Evolutionary conservation across 805 yeast species (phyloP), one percentile per base, ranked within the genome.

Genomic region (Wickerhamiella bombiphila): DNA sequence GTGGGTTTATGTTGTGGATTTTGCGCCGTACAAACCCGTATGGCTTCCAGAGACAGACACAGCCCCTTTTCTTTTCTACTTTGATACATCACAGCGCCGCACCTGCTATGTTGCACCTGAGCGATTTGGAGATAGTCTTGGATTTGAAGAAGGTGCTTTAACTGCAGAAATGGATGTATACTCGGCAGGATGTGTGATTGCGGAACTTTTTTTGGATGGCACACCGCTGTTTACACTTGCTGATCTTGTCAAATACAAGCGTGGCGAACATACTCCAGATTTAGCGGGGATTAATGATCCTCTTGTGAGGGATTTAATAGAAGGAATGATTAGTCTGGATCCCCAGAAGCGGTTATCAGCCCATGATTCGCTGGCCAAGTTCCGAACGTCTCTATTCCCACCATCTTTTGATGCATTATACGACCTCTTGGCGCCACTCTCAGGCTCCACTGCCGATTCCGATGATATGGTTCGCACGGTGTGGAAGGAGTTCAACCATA

Each of bases 91-190:
- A 2, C 81, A 74, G 53, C 65, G 96, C 45, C 67, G 94, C 49
- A 70, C 74, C 2, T 91, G 98, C 57, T 88, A 88, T 56, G 57
- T 91, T 31, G 97, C 98, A 0, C 98, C 98, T 0, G 98, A 91
- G 54, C 63, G 98, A 46, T 88, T 91, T 50, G 43, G 50, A 17
- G 47, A 59, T 3, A 52, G 51, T 2, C 56, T 50, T 3, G 49
- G 45, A 9, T 42, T 34, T 3, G 54, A 48, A 4, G 47, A 47
- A 29, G 18, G 14, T 8, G 22, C 20, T 14, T 53, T 80, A 21
- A 68, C 75, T 1, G 62, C 64, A 20, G 69, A 69, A 35, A 80
- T 81, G 91, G 98, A 91, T 57, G 63, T 88, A 2, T 62, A 63
- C 43, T 54, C 63, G 13, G 44, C 60, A 5, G 67, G 66, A 0